Conservation (phyloP, 768 basidiomycete genomes). For the Xerocomus potaroensis region DNA sequence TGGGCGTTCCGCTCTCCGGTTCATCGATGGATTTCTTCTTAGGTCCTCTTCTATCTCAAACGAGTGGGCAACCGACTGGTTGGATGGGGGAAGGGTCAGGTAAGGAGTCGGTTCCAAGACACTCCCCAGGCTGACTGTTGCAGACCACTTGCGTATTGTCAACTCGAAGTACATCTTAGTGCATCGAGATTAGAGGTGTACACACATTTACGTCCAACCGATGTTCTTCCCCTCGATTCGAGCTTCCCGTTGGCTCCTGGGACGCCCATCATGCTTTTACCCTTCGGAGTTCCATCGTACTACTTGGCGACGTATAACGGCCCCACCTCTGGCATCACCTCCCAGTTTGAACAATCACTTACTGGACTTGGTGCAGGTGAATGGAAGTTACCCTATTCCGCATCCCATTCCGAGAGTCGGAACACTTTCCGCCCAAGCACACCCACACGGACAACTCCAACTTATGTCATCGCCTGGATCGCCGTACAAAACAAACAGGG, state of each 20-base stretch:
- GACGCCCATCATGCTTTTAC: constrained; percentile 65
- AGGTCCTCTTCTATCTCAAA: constrained; percentile 38
- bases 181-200: constrained; percentile 56
- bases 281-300: constrained; percentile 69
- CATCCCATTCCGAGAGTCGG: constrained; percentile 18
- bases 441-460: constrained; percentile 17
- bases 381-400: constrained; percentile 35
- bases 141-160: constrained; percentile 59
- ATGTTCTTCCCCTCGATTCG: constrained; percentile 47
- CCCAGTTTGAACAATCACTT: constrained; percentile 62
- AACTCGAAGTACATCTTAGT: constrained; percentile 51
- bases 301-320: constrained; percentile 68
- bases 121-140: constrained; percentile 10
- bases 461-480: constrained; percentile 68
- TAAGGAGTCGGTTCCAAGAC: constrained; percentile 17
- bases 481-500: constrained; percentile 73
- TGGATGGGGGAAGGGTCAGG: constrained; percentile 49
- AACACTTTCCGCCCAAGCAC: constrained; percentile 17
- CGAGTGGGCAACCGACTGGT: constrained; percentile 67
- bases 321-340: constrained; percentile 54
- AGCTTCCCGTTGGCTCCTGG: constrained; percentile 48
- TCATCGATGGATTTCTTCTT: constrained; percentile 64
- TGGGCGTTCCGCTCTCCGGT: constrained; percentile 41
- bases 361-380: constrained; percentile 56
- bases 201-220: constrained; percentile 53